Base-by-base conservation (phyloP, 495 filamentous ascomycete species). In the Hypoxylon perforatum region DNA sequence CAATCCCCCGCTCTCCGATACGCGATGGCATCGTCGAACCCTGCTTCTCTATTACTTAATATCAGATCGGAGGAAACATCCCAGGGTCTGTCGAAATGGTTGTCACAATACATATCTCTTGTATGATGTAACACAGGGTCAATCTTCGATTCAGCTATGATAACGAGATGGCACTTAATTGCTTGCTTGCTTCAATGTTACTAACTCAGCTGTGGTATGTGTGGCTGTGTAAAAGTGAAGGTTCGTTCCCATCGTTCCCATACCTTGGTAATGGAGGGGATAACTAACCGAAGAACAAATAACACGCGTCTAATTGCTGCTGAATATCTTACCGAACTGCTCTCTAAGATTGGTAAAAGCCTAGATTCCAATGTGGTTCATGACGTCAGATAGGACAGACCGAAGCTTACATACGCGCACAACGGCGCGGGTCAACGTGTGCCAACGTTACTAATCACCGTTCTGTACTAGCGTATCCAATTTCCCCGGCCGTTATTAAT, bases 331-430 rank as follows among this genome's bases (percentile, higher is more conserved):
- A n/a, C n/a, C n/a, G n/a, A n/a, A n/a, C n/a, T n/a, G n/a, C n/a
- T n/a, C n/a, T n/a, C n/a, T n/a, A n/a, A n/a, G 25, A 7, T 28
- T 7, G 7, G 25, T 28, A 28, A 28, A 28, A 28, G 25, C 7
- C 25, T 28, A 28, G 21, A 21, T 15, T 8, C n/a, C 14, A 4
- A 50, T n/a, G 15, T 45, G 41, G 11, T 57, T 1, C 21, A 63
- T 69, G 65, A 69, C 65, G 65, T 69, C 65, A 60, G 30, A 45
- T 18, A 45, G 33, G 28, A 45, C 8, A 28, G 22, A 23, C 35
- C 42, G 35, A 22, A 51, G 19, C 28, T 21, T 51, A 54, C 15
- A 3, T 19, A 53, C 38, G 36, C 36, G 11, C 30, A 5, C 11
- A 35, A 35, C 11, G 21, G 14, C 15, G 48, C 41, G 55, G 46